Evolutionary conservation across 192 early-diverging fungal species (phyloP).

Genomic region (Polychytrium aggregatum): DNA sequence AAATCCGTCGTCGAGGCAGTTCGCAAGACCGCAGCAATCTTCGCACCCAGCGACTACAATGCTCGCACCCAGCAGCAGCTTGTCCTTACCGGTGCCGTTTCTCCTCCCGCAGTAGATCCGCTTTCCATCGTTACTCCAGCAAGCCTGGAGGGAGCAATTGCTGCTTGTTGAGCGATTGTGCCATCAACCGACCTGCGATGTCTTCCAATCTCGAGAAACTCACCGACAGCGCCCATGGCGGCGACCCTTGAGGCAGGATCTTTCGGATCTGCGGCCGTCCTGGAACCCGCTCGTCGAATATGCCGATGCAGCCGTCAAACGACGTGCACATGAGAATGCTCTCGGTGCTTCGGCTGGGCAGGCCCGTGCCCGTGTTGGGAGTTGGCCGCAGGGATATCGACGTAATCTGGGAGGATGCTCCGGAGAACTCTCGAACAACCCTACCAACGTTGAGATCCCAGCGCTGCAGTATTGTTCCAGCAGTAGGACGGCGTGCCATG

Average conservation of each 20-base stretch:
- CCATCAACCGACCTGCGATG: no score
- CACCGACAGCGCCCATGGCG: conserved; percentile 33
- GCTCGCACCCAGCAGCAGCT: no score
- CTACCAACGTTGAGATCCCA: conserved; percentile 80
- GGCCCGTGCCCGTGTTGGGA: no score
- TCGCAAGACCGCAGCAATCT: no score
- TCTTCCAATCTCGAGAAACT: not conserved
- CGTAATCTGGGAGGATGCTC: conserved; percentile 75
- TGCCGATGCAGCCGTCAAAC: conserved; percentile 25
- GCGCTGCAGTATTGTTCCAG: conserved; percentile 9
- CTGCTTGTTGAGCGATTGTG: no score
- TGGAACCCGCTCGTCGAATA: conserved; percentile 24
- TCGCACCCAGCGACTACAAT: no score
- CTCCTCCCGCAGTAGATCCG: conserved; percentile 77
- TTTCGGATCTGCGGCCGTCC: no score
- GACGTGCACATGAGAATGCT: conserved; percentile 20
- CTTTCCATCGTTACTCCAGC: conserved; percentile 76
- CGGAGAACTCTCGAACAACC: conserved; percentile 53
- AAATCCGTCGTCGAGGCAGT: no score
- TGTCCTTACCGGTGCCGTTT: conserved; percentile 58
- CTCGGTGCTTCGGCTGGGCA: conserved; percentile 3
- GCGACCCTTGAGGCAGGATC: no score
- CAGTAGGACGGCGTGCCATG: no score
- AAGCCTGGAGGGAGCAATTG: conserved; percentile 23
- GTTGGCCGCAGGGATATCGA: conserved; percentile 59